Conservation (phyloP, 306 rosid species). For the Ziziphus jujuba region DNA sequence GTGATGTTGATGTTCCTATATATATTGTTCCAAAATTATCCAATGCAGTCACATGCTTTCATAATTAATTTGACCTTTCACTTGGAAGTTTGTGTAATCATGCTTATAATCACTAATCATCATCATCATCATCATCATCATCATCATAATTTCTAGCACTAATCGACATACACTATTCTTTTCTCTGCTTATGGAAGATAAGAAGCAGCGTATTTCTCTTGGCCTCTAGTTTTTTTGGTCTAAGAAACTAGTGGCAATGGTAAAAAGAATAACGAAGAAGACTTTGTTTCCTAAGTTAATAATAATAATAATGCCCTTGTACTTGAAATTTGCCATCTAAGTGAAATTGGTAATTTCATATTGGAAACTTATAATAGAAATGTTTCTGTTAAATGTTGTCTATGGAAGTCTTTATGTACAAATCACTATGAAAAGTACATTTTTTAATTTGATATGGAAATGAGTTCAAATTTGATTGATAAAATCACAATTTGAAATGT, state of each 20-base stretch:
- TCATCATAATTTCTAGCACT: conserved; percentile 10
- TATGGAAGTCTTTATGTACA: no score
- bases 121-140: conserved; percentile 43
- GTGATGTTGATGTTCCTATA: conserved; percentile 49
- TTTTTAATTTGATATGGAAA: no score
- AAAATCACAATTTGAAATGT: background rate
- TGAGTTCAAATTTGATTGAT: no score
- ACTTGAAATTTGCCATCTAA: background rate
- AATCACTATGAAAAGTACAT: no score
- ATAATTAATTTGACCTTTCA: conserved; percentile 63
- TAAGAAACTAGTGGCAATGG: no score
- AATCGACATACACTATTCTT: background rate
- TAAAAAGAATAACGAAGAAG: background rate
- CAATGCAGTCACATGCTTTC: conserved; percentile 48
- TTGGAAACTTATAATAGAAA: no score
- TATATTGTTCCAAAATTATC: conserved; percentile 11
- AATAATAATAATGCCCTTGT: background rate
- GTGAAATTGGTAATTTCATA: no score
- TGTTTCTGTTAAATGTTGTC: no score
- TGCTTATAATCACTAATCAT: conserved; percentile 45
- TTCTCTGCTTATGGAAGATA: background rate
- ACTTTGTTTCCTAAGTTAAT: background rate
- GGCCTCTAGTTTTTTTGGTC: background rate
- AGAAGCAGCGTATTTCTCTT: background rate
- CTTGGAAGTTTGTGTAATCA: conserved; percentile 41